Evolutionary conservation across 257 asterid genomes (phyloP).

Genomic region (Jasminum sambac): DNA sequence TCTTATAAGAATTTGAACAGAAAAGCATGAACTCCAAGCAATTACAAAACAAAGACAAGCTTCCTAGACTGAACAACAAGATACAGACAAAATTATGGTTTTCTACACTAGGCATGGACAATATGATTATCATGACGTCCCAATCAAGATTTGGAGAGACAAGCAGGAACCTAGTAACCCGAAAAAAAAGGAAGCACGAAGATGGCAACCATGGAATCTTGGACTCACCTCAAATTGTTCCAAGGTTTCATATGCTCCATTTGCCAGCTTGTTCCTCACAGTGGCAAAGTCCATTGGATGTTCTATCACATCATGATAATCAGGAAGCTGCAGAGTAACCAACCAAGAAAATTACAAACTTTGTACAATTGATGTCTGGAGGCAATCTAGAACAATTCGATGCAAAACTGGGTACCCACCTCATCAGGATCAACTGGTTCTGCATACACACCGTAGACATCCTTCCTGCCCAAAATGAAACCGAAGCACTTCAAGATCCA

Average conservation of each 20-base stretch:
- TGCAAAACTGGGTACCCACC: slow-evolving; percentile 41
- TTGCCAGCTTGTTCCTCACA: slow-evolving; percentile 78
- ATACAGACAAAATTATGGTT: not conserved
- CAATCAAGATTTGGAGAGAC: not conserved
- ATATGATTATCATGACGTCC: not conserved
- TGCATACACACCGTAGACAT: slow-evolving; percentile 88
- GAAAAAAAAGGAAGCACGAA: not conserved
- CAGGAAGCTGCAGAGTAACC: slow-evolving; percentile 74
- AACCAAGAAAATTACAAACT: slow-evolving; percentile 19
- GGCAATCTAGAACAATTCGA: slow-evolving; percentile 11
- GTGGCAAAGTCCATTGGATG: slow-evolving; percentile 98
- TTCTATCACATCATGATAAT: slow-evolving; percentile 85
- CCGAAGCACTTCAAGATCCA: slow-evolving; percentile 31
- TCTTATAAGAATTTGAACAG: not conserved
- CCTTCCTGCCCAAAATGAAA: slow-evolving; percentile 74
- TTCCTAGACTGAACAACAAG: not conserved
- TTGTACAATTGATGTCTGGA: slow-evolving; percentile 5
- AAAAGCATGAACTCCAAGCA: not conserved
- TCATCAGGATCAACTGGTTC: slow-evolving; percentile 99
- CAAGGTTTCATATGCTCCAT: slow-evolving; percentile 67
- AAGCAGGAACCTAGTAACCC: not conserved
- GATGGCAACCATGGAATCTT: not conserved
- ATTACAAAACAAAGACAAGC: not conserved
- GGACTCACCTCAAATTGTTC: slow-evolving; percentile 74
- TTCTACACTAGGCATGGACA: not conserved